Conservation (phyloP, 805 yeast genomes). For the Candida arabinofermentans region DNA sequence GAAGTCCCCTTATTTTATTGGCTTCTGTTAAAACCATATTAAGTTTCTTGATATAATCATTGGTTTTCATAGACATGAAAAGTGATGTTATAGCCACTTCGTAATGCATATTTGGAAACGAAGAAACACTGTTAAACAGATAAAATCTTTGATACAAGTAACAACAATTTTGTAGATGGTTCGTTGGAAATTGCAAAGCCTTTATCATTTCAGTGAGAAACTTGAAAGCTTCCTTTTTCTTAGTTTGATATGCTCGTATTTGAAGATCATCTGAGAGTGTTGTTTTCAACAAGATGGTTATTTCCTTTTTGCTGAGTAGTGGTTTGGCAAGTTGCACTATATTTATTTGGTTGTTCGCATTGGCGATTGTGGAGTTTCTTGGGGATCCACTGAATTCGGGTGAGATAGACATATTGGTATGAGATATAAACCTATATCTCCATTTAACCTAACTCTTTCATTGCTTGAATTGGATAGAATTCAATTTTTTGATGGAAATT, state of each 20-base stretch:
- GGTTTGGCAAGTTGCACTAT: conserved; percentile 33
- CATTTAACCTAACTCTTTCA: too few species aligned
- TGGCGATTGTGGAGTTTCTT: neutral
- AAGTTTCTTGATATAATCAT: conserved; percentile 77
- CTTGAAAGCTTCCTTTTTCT: conserved; percentile 41
- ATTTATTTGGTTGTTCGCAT: conserved; percentile 2
- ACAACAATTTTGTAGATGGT: conserved; percentile 67
- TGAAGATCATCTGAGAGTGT: conserved; percentile 18
- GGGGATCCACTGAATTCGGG: neutral
- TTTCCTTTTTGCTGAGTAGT: conserved; percentile 27
- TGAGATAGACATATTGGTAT: neutral
- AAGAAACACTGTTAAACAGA: conserved; percentile 59
- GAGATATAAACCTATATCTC: too few species aligned
- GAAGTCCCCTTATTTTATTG: conserved; percentile 33
- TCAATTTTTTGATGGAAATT: too few species aligned
- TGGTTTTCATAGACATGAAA: conserved; percentile 70
- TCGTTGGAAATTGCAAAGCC: conserved; percentile 60
- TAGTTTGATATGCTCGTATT: conserved; percentile 18
- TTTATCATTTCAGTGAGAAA: conserved; percentile 51
- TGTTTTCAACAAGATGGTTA: conserved; percentile 17
- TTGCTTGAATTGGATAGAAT: too few species aligned
- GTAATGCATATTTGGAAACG: conserved; percentile 39
- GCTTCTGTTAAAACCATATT: conserved; percentile 56
- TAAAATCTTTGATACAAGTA: conserved; percentile 68
- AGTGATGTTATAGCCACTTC: conserved; percentile 69